These are phyloP conservation scores for Skeletonema potamos DNA, from an alignment of 108 stramenopile species.

Conservation along the genomic window DNA sequence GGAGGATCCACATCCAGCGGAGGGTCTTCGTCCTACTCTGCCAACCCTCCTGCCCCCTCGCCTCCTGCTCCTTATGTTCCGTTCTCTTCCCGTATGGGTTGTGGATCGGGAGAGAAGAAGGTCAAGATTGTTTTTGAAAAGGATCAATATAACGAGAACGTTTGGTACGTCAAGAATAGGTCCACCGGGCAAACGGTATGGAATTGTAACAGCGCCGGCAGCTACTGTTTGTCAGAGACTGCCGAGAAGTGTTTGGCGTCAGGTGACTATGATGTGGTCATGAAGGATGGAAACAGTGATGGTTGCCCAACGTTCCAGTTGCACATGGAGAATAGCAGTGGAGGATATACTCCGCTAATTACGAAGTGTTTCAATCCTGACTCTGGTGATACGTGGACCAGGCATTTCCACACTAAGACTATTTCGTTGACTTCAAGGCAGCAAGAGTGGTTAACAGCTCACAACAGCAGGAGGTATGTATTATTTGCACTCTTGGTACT, in stretches of 20 bases:
- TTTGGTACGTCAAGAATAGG: background rate
- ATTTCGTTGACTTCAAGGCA: background rate
- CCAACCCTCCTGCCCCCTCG: too few species aligned
- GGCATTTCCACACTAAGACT: background rate
- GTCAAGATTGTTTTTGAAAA: background rate
- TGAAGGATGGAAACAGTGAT: background rate
- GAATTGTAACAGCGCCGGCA: background rate
- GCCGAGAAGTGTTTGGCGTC: background rate
- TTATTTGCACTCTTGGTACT: background rate
- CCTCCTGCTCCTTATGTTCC: too few species aligned
- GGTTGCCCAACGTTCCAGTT: background rate
- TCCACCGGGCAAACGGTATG: background rate
- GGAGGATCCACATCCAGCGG: too few species aligned
- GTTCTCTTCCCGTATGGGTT: background rate
- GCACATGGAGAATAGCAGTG: background rate
- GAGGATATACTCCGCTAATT: background rate
- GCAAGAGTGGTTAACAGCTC: background rate
- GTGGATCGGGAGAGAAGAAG: background rate
- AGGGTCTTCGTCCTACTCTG: too few species aligned
- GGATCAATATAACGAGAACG: background rate
- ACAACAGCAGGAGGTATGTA: background rate
- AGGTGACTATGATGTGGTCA: background rate
- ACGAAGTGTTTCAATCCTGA: background rate
- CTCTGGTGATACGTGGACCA: background rate
- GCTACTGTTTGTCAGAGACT: background rate